phyloP scores from a whole-genome alignment of 495 filamentous ascomycete genomes.

The Aspergillus incahuasiensis region DNA sequence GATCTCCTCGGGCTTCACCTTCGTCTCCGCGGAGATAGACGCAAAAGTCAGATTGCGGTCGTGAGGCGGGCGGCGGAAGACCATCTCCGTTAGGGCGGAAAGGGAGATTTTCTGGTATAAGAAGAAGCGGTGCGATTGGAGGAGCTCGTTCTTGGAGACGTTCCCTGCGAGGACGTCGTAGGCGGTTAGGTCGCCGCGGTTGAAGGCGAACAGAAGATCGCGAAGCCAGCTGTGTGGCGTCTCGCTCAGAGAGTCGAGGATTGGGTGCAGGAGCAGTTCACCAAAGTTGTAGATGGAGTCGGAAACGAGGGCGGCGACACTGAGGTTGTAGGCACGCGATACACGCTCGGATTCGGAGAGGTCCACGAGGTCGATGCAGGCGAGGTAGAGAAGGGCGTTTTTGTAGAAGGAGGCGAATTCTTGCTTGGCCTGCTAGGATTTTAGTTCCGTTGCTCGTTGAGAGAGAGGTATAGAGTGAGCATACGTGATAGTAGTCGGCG shows the following conservation, averaged over 20 bases:
- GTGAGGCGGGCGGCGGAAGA: constrained; percentile 92
- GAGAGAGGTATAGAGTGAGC: neutral
- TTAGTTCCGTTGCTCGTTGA: neutral
- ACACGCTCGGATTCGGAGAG: constrained; percentile 68
- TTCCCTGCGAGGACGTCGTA: constrained; percentile 77
- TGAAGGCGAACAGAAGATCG: constrained; percentile 94
- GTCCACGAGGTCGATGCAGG: constrained; percentile 80
- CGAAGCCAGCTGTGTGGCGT: constrained; percentile 75
- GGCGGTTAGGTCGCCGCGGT: constrained; percentile 84
- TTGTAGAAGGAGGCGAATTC: constrained; percentile 96
- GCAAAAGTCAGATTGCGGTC: constrained; percentile 89
- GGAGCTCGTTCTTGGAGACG: constrained; percentile 71
- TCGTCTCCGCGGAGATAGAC: constrained; percentile 85
- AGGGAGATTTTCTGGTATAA: constrained; percentile 97
- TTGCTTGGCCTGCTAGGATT: constrained; percentile 56
- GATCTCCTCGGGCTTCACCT: constrained; percentile 84
- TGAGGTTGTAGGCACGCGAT: constrained; percentile 83
- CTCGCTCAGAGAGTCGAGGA: constrained; percentile 74
- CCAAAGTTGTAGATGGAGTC: constrained; percentile 98
- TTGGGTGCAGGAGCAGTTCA: constrained; percentile 95
- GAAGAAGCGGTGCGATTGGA: constrained; percentile 72
- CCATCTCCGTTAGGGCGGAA: constrained; percentile 89
- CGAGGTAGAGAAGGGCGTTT: constrained; percentile 95
- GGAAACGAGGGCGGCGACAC: constrained; percentile 86
- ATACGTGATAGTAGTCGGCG: constrained; percentile 86